These are phyloP conservation scores for Diversispora epigaea DNA, from an alignment of 192 early-diverging fungal genomes.

Conservation along the genomic window DNA sequence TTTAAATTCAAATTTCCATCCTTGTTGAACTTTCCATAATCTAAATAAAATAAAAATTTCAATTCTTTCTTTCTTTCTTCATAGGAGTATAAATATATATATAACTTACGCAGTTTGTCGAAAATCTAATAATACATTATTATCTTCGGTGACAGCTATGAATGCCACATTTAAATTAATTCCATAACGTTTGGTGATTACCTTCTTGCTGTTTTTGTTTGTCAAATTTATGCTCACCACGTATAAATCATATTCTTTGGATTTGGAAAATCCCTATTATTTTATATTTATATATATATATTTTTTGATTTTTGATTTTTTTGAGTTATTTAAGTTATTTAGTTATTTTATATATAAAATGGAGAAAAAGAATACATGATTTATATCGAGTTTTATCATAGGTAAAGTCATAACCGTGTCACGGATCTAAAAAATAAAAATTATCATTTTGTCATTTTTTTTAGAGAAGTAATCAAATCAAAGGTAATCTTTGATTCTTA, in stretches of 20 bases:
- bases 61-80: background rate
- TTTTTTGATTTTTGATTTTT: too few species aligned
- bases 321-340: too few species aligned
- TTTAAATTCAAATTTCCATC: conserved; percentile 28
- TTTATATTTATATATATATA: background rate
- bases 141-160: conserved; percentile 22
- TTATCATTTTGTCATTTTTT: background rate
- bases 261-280: background rate
- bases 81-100: background rate
- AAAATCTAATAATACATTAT: conserved; percentile 31
- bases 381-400: background rate
- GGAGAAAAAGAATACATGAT: too few species aligned
- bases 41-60: conserved; percentile 14
- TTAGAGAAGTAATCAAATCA: background rate
- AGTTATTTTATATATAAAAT: background rate
- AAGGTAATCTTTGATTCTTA: conserved; percentile 14
- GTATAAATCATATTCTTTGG: background rate
- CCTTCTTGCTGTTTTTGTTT: background rate
- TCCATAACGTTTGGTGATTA: conserved; percentile 18
- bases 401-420: background rate
- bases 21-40: conserved; percentile 27
- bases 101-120: conserved; percentile 35
- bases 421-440: background rate
- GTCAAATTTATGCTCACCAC: conserved; percentile 15
- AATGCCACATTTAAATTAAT: conserved; percentile 29